A percentile compares a stretch with the other conserved stretches of the same genome.
phyloP scores from a whole-genome alignment of 345 rosid genomes.

The Pistacia atlantica region DNA sequence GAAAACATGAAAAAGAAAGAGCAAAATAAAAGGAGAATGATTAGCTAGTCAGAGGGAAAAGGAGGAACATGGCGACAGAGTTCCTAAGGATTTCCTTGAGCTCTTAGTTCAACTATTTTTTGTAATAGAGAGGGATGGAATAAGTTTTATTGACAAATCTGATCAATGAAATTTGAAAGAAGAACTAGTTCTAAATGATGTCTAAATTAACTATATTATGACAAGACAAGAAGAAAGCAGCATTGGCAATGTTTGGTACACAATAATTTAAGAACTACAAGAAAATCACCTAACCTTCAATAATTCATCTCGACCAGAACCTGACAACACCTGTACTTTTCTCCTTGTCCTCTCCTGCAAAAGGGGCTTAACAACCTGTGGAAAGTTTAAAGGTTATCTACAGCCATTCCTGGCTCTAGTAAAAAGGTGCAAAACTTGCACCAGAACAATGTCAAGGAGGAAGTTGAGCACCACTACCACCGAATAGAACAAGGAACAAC shows the following conservation, averaged over 20 bases:
- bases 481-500: background rate
- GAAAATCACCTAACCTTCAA: constrained; percentile 54
- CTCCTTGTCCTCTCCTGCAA: constrained; percentile 90
- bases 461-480: background rate
- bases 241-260: background rate
- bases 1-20: background rate
- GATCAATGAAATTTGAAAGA: background rate
- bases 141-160: background rate
- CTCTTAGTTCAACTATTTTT: background rate
- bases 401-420: background rate
- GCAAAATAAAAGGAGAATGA: background rate
- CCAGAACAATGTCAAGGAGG: background rate
- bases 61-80: background rate
- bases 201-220: background rate
- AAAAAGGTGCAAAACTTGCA: background rate
- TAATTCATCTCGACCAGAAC: constrained; percentile 80
- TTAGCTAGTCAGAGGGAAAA: background rate
- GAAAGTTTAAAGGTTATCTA: constrained; percentile 15
- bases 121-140: background rate
- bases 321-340: constrained; percentile 78
- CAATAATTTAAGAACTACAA: constrained; percentile 4
- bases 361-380: constrained; percentile 89
- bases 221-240: background rate
- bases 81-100: background rate
- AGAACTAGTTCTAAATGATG: background rate